Evolutionary conservation across 345 rosid genomes (phyloP), one percentile per base, ranked within the genome.

Genomic region (Gossypium herbaceum): DNA sequence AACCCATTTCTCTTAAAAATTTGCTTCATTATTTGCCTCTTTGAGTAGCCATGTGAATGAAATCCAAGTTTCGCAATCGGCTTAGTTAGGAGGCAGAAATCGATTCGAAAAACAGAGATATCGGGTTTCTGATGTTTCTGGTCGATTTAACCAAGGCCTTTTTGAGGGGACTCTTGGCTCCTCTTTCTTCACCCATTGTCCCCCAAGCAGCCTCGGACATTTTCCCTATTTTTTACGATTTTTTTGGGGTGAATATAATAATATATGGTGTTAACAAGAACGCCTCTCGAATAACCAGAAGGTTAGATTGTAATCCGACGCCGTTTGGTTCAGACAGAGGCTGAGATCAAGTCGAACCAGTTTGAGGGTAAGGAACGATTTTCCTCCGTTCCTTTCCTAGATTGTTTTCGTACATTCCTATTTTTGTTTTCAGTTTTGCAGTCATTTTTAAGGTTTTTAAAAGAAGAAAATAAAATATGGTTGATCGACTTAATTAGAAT

Each of bases 291-390:
- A 81, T 78, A 78, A 81, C 79, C 81, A 78, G 62, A 78, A 61
- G 81, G 79, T 75, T 45, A 17, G 43, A 16, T 9, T 9, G 1
- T 27, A 0, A 17, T 17, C 19, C 75, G 11, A 72, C 68, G 52
- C 76, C 77, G n/a, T 78, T 68, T 81, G 84, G 84, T 81, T 55
- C 84, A 81, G 81, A 81, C 84, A 75, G 81, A 75, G 81, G 84
- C 84, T 43, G 0, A 78, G 1, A 81, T n/a, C 68, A 45, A 80
- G 1, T 2, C 45, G 64, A 72, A 54, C 16, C 70, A 0, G 79
- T 79, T 79, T 71, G 71, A 75, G 76, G 63, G 59, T 20, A 9
- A 72, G 74, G 79, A 57, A 65, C 62, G 51, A 12, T 41, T 64
- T 24, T 11, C 15, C 34, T 2, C 25, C 27, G 77, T 25, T 80